phyloP scores from a whole-genome alignment of 257 asterid genomes.

The Solanum clarkiae region DNA sequence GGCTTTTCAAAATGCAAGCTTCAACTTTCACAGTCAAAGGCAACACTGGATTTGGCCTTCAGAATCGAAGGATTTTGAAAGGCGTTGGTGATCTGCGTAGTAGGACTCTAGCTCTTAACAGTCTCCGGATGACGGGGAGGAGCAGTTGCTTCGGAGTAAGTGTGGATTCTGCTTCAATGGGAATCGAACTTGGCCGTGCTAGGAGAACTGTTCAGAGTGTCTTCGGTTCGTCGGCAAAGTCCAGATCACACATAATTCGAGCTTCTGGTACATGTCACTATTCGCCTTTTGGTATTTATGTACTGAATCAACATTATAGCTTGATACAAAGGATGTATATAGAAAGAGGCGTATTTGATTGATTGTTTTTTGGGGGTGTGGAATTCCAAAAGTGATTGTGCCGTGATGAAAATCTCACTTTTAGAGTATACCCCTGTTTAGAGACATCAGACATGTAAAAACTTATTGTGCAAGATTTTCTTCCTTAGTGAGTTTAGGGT shows the following conservation, averaged over 20 bases:
- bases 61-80: slow-evolving; percentile 18
- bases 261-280: slow-evolving; percentile 37
- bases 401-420: neutral
- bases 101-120: neutral
- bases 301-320: neutral
- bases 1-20: slow-evolving; percentile 39
- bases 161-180: slow-evolving; percentile 32
- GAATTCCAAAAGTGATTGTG: neutral
- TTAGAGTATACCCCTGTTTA: neutral
- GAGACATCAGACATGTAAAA: neutral
- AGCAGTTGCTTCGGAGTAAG: slow-evolving; percentile 32
- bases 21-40: slow-evolving; percentile 30
- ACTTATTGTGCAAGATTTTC: neutral
- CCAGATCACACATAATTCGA: slow-evolving; percentile 43
- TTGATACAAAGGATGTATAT: neutral
- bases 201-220: slow-evolving; percentile 14
- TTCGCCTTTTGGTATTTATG: neutral
- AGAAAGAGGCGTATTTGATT: neutral
- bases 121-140: slow-evolving; percentile 25
- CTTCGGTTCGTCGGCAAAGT: slow-evolving; percentile 35
- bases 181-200: slow-evolving; percentile 19
- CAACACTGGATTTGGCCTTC: slow-evolving; percentile 18
- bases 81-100: slow-evolving; percentile 10
- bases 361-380: neutral
- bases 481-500: neutral